These are phyloP conservation scores for Fomitopsis pinicola DNA, from an alignment of 1,284 basidiomycete species.

Conservation along the genomic window DNA sequence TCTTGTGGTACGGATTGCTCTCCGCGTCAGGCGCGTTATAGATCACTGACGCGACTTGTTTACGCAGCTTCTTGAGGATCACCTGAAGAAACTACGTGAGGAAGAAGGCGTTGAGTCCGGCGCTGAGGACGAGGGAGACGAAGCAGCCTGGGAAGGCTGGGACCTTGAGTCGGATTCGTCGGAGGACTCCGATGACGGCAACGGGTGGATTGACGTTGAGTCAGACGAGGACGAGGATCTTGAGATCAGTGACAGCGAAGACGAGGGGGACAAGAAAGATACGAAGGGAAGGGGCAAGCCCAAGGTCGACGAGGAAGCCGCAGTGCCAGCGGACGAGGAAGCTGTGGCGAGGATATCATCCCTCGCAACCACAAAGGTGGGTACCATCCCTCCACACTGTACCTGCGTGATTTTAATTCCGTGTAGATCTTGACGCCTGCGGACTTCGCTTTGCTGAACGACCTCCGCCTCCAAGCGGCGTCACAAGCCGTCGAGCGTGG, in stretches of 20 bases:
- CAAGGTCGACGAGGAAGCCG: conserved; percentile 22
- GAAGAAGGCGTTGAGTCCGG: conserved; percentile 53
- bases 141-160: conserved; percentile 88
- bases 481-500: conserved; percentile 66
- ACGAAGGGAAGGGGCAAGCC: conserved; percentile 32
- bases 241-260: conserved; percentile 84
- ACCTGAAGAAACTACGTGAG: conserved; percentile 67
- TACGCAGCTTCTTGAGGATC: conserved; percentile 77
- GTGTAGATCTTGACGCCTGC: conserved; percentile 92
- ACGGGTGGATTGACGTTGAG: conserved; percentile 86
- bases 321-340: conserved; percentile 18
- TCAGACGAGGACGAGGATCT: conserved; percentile 70
- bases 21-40: neutral
- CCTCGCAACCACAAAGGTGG: conserved; percentile 77
- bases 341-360: conserved; percentile 43
- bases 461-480: conserved; percentile 85
- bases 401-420: conserved; percentile 3
- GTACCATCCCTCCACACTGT: conserved; percentile 4
- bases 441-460: conserved; percentile 92
- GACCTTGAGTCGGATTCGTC: conserved; percentile 64
- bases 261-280: conserved; percentile 53
- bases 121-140: conserved; percentile 63
- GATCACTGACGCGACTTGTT: neutral
- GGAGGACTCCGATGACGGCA: conserved; percentile 62
- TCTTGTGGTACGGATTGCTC: conserved; percentile 54